Percentiles rank a stretch among this genome's conserved stretches.
These are phyloP conservation scores for Vararia minispora DNA, from an alignment of 768 basidiomycete genomes.

Conservation along the genomic window DNA sequence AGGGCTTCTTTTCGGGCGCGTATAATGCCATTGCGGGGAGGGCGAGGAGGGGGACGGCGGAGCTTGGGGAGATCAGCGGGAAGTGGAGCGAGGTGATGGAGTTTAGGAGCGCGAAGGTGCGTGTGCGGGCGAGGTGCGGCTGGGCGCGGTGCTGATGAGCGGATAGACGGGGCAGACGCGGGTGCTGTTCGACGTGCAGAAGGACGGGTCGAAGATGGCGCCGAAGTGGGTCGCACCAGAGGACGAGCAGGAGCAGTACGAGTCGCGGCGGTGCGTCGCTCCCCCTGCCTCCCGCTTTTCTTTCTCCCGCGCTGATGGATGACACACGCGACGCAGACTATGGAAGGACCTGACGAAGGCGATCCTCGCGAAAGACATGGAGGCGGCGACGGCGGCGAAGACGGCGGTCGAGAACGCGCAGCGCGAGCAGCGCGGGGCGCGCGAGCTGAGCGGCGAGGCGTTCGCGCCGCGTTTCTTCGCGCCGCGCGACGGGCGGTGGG, in stretches of 20 bases:
- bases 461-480: conserved; percentile 80
- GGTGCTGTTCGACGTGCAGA: conserved; percentile 74
- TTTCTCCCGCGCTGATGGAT: background rate
- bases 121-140: conserved; percentile 7
- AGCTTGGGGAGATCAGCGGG: conserved; percentile 80
- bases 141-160: background rate
- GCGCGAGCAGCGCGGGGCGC: conserved; percentile 61
- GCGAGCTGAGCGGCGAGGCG: conserved; percentile 62
- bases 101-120: conserved; percentile 58
- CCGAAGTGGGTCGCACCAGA: conserved; percentile 83
- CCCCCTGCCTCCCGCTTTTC: background rate
- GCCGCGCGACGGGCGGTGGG: conserved; percentile 66
- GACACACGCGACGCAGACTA: conserved; percentile 35
- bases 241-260: conserved; percentile 79
- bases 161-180: conserved; percentile 55
- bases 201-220: conserved; percentile 60
- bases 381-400: conserved; percentile 86
- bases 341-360: conserved; percentile 82
- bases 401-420: conserved; percentile 85
- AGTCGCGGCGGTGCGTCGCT: conserved; percentile 66
- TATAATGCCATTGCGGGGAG: conserved; percentile 86
- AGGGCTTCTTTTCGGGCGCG: conserved; percentile 96
- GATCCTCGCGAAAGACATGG: conserved; percentile 85
- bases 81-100: conserved; percentile 91
- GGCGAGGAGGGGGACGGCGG: conserved; percentile 49